Conservation (phyloP, 1,284 basidiomycete genomes). For the Gymnopus androsaceus region DNA sequence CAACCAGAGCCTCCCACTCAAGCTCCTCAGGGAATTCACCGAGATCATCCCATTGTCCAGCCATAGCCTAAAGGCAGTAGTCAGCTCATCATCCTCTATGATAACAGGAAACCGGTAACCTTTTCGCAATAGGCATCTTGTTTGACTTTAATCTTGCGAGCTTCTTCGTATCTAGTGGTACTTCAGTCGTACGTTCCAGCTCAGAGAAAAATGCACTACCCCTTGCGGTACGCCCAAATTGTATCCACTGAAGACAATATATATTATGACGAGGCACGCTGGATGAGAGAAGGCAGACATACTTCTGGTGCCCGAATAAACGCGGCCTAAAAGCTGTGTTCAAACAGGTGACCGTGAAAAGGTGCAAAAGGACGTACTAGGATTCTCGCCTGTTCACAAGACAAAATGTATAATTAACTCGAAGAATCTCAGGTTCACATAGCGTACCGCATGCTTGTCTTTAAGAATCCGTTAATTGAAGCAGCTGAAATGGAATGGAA, state of each 20-base stretch:
- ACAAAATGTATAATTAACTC: not conserved
- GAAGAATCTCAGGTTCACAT: not conserved
- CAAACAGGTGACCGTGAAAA: not conserved
- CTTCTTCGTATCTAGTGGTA: conserved; percentile 52
- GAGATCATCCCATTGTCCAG: conserved; percentile 2
- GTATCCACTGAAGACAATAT: conserved; percentile 59
- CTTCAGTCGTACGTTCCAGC: not conserved
- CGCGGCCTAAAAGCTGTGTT: not conserved
- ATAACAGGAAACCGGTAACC: conserved; percentile 22
- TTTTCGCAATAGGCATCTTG: conserved; percentile 65
- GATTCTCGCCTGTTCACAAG: conserved; percentile 38
- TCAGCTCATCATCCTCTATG: not conserved
- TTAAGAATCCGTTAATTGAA: conserved; percentile 8
- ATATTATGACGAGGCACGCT: conserved; percentile 23
- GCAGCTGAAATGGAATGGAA: not conserved
- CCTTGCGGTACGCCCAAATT: conserved; percentile 58
- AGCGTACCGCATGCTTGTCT: conserved; percentile 55
- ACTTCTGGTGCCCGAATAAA: conserved; percentile 13
- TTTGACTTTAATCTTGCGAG: conserved; percentile 58
- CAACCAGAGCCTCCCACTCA: conserved; percentile 81
- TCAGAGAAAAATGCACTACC: not conserved
- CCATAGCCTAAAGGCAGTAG: conserved; percentile 42
- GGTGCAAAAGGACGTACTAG: conserved; percentile 21
- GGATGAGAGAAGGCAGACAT: not conserved
- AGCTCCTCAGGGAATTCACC: conserved; percentile 72